Evolutionary conservation across 2,329 filamentous ascomycete genomes (phyloP).

Genomic region (Sordariomycetes sp.): DNA sequence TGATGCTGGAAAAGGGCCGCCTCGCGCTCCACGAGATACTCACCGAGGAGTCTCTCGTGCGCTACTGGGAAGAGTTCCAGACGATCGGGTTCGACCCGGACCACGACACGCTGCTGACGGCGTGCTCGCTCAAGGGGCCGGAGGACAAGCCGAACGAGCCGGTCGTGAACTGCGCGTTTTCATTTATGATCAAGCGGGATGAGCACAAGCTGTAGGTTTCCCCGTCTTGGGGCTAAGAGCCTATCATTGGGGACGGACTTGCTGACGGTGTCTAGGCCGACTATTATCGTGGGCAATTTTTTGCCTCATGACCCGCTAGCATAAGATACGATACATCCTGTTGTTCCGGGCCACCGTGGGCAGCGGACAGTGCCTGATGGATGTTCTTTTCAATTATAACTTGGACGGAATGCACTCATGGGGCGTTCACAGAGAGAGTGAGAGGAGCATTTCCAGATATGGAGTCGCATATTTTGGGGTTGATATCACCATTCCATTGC

Average conservation of each 20-base stretch:
- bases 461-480: not conserved
- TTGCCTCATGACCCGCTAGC: slow-evolving; percentile 62
- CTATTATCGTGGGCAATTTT: slow-evolving; percentile 94
- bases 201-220: slow-evolving; percentile 82
- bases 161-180: slow-evolving; percentile 86
- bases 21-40: slow-evolving; percentile 93
- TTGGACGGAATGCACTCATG: not conserved
- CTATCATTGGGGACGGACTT: not conserved
- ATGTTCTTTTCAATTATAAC: not conserved
- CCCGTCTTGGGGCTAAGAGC: not conserved
- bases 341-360: not conserved
- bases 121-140: slow-evolving; percentile 81
- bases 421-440: not conserved
- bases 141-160: slow-evolving; percentile 57
- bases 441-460: not conserved
- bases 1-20: slow-evolving; percentile 57
- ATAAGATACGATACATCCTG: not conserved
- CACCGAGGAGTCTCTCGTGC: slow-evolving; percentile 86
- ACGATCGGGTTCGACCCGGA: slow-evolving; percentile 91
- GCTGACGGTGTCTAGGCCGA: slow-evolving; percentile 50
- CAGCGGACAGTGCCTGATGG: no score
- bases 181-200: slow-evolving; percentile 90
- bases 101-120: slow-evolving; percentile 91
- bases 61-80: slow-evolving; percentile 98
- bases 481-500: not conserved